phyloP scores from a whole-genome alignment of 2,329 filamentous ascomycete genomes.

The Trichoderma sp. region DNA sequence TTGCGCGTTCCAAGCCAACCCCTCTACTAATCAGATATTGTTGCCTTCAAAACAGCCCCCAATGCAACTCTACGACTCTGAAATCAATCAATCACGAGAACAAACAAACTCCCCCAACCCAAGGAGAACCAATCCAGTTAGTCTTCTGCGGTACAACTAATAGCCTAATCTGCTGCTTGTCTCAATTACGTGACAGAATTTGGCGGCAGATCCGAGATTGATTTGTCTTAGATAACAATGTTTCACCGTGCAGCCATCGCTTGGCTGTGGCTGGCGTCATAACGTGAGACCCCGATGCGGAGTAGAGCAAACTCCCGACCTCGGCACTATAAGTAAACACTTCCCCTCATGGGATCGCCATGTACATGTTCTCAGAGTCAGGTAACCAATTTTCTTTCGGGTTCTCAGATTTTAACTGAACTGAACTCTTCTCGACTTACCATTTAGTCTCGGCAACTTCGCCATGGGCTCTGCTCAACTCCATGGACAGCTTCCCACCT shows the following conservation, averaged over 20 bases:
- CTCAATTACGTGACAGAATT: background rate
- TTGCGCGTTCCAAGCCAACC: background rate
- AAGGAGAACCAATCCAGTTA: background rate
- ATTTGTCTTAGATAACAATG: background rate
- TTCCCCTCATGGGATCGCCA: background rate
- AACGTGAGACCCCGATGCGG: background rate
- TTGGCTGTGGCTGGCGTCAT: background rate
- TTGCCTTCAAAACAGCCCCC: background rate
- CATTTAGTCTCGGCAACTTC: background rate
- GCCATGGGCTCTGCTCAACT: conserved; percentile 1
- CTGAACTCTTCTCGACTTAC: background rate
- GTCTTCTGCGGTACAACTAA: background rate
- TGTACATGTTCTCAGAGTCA: background rate
- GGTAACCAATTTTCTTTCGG: background rate
- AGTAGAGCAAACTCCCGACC: background rate
- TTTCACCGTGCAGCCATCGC: background rate
- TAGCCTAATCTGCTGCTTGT: background rate
- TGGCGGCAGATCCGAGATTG: background rate
- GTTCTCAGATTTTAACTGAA: background rate
- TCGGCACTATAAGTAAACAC: background rate
- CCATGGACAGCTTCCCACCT: background rate
- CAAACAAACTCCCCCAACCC: background rate
- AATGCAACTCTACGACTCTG: background rate
- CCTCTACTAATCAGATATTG: background rate
- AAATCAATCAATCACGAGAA: background rate